phyloP scores from a whole-genome alignment of 805 yeast genomes.

The Cyberlindnera subsufficiens region DNA sequence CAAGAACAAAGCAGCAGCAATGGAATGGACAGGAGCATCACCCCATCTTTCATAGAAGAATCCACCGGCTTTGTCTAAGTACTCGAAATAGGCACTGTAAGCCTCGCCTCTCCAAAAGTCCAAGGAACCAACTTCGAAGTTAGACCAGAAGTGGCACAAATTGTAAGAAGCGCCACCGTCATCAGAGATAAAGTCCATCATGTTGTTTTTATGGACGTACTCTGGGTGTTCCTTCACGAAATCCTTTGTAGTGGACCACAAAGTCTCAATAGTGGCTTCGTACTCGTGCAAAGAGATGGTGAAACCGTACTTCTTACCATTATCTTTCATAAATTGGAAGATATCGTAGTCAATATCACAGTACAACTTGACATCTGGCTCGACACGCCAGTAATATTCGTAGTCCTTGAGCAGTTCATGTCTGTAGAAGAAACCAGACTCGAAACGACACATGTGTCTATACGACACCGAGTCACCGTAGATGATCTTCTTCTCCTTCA shows the following conservation, averaged over 20 bases:
- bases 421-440: slow-evolving; percentile 54
- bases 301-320: slow-evolving; percentile 61
- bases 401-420: slow-evolving; percentile 56
- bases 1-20: slow-evolving; percentile 62
- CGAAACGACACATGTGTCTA: slow-evolving; percentile 59
- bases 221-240: slow-evolving; percentile 40
- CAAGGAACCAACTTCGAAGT: slow-evolving; percentile 69
- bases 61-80: slow-evolving; percentile 66
- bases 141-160: slow-evolving; percentile 80
- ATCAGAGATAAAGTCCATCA: slow-evolving; percentile 58
- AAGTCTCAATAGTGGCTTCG: slow-evolving; percentile 51
- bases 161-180: slow-evolving; percentile 67
- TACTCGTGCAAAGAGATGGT: slow-evolving; percentile 66
- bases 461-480: slow-evolving; percentile 61
- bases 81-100: slow-evolving; percentile 57
- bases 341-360: slow-evolving; percentile 67
- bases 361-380: slow-evolving; percentile 55
- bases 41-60: slow-evolving; percentile 91
- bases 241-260: slow-evolving; percentile 55
- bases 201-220: slow-evolving; percentile 39
- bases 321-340: slow-evolving; percentile 52
- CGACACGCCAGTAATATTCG: slow-evolving; percentile 75
- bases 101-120: slow-evolving; percentile 60
- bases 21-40: slow-evolving; percentile 84
- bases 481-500: slow-evolving; percentile 39